These are phyloP conservation scores for Ganoderma lucidum DNA, from an alignment of 1,284 basidiomycete genomes.

Conservation along the genomic window DNA sequence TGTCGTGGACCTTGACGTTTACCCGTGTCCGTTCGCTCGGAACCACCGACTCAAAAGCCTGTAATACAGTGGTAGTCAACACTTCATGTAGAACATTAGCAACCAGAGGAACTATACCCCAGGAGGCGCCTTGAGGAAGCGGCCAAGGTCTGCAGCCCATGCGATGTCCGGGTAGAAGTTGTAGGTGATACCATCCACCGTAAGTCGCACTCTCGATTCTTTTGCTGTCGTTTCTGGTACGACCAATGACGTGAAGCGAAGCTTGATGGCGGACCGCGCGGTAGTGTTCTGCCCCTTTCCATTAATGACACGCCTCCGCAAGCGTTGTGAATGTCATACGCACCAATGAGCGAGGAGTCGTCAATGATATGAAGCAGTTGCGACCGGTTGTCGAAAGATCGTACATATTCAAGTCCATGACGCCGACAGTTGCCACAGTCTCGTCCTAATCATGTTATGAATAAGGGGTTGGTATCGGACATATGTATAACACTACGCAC, in stretches of 20 bases:
- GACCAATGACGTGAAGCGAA: slow-evolving; percentile 73
- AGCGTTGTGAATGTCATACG: slow-evolving; percentile 28
- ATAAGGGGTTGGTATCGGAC: not conserved
- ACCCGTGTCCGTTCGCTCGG: slow-evolving; percentile 89
- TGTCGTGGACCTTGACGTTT: slow-evolving; percentile 70
- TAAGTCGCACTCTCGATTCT: slow-evolving; percentile 79
- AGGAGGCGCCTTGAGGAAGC: slow-evolving; percentile 86
- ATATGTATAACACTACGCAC: slow-evolving; percentile 46
- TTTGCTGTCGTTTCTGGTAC: slow-evolving; percentile 77
- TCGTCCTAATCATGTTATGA: slow-evolving; percentile 61
- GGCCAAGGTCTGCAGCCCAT: slow-evolving; percentile 71
- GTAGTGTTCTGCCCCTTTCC: slow-evolving; percentile 47
- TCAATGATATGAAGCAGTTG: slow-evolving; percentile 56
- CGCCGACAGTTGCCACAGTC: slow-evolving; percentile 66
- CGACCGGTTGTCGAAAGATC: slow-evolving; percentile 51
- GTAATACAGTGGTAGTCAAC: slow-evolving; percentile 9
- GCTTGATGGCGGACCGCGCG: slow-evolving; percentile 64
- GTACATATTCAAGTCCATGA: slow-evolving; percentile 68
- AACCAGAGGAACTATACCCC: slow-evolving; percentile 59
- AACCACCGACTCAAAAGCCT: slow-evolving; percentile 94
- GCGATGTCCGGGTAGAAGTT: slow-evolving; percentile 68
- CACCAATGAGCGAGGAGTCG: slow-evolving; percentile 63
- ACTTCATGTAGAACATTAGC: not conserved
- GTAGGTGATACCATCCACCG: slow-evolving; percentile 72
- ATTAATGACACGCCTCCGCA: not conserved